Base-by-base conservation (phyloP, 768 basidiomycete species). In the Brasilioporus rufonigricans region DNA sequence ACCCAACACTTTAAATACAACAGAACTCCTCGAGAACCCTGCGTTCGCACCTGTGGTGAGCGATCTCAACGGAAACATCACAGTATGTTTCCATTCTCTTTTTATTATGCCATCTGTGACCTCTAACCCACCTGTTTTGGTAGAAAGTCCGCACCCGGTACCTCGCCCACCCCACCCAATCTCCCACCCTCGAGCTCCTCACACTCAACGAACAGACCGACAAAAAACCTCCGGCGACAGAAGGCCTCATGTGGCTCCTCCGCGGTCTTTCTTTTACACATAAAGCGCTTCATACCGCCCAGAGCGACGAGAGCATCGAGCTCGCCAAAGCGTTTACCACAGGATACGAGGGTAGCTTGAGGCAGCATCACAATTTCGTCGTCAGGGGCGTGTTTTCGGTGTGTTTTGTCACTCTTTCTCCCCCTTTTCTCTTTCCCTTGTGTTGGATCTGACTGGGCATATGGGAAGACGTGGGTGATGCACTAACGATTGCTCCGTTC, bases 91-190 rank as follows among this genome's bases (percentile, higher is more conserved):
- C 16, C 46, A 1, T 24, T 16, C 3, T 26, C n/a, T 24, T n/a
- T 4, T 29, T 23, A 8, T 11, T 23, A 5, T 27, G 27, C 19
- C 27, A 5, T 44, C 35, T 29, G 5, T 27, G 27, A 38, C 52
- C n/a, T 51, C 18, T 31, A 38, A 24, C 16, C 24, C 14, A 36
- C 16, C 16, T 48, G 4, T 26, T 29, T 47, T 27, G 9, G 31
- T 66, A 97, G 96, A 99, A 99, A 95, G 86, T 97, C 54, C 83
- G 86, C 50, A 78, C 85, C 16, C 85, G 93, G 41, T 91, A 90
- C 69, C 77, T 86, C 24, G 82, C 88, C 1, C 73, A 79, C 5
- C 85, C 90, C 2, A 71, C 71, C 2, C 61, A 82, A 57, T 93
- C 89, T 6, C 70, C 73, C 27, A 98, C 97, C 1, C 81, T 99